A percentile compares a stretch with the other conserved stretches of the same genome.
Evolutionary conservation across 768 basidiomycete species (phyloP).

Genomic region (Mycena galericulata): DNA sequence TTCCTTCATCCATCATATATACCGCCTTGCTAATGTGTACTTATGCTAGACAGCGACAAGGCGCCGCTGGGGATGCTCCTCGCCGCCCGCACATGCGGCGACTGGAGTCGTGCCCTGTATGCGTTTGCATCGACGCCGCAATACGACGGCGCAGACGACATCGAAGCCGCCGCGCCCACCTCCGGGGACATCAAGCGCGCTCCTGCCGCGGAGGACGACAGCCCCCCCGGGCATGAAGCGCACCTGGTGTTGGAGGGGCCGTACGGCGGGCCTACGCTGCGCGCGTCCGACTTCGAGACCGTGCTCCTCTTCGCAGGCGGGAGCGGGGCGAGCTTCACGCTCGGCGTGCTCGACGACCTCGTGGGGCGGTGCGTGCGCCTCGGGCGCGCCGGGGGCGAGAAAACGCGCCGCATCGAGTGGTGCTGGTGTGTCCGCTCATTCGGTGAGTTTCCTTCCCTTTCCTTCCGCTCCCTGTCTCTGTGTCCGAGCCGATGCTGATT

Average conservation of each 20-base stretch:
- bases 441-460: conserved; percentile 55
- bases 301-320: conserved; percentile 86
- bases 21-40: no score
- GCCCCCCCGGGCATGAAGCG: conserved; percentile 44
- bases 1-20: no score
- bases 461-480: not conserved
- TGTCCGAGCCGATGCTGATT: no score
- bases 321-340: conserved; percentile 84
- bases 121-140: not conserved
- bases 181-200: conserved; percentile 34
- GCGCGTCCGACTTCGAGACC: conserved; percentile 77
- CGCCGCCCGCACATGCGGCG: conserved; percentile 64
- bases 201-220: not conserved
- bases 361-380: conserved; percentile 70
- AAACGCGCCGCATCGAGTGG: conserved; percentile 77
- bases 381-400: conserved; percentile 59
- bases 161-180: conserved; percentile 27
- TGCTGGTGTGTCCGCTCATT: conserved; percentile 85
- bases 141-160: conserved; percentile 22
- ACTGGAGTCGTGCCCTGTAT: conserved; percentile 68
- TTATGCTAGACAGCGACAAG: no score
- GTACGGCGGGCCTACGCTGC: conserved; percentile 84
- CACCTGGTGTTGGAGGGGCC: conserved; percentile 90
- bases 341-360: conserved; percentile 87
- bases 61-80: conserved; percentile 57